Percentiles rank a stretch among this genome's conserved stretches.
Conservation (phyloP, 148 eudicot species). For the Limonium bicolor region DNA sequence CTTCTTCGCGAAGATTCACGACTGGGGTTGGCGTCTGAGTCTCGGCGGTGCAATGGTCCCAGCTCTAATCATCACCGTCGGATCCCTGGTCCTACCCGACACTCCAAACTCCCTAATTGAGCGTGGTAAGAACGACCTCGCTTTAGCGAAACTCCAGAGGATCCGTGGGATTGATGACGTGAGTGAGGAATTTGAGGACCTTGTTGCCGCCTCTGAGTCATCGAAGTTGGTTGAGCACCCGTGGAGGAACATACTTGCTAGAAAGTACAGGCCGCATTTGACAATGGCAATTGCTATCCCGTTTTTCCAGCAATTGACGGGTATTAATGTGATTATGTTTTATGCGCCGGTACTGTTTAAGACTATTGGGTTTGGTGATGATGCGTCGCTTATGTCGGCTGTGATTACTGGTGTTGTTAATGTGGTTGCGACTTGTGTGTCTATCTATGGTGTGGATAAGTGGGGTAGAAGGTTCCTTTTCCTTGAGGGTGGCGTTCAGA, state of each 20-base stretch:
- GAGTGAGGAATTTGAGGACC: slow-evolving; percentile 18
- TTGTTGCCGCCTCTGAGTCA: slow-evolving; percentile 14
- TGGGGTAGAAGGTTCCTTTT: slow-evolving; percentile 12
- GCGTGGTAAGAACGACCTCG: slow-evolving; percentile 16
- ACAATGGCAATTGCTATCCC: slow-evolving; percentile 5
- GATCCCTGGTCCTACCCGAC: slow-evolving; percentile 21
- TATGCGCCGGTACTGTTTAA: slow-evolving; percentile 28
- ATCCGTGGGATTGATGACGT: slow-evolving; percentile 24
- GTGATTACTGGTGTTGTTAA: slow-evolving; percentile 17
- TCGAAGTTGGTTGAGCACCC: slow-evolving; percentile 17
- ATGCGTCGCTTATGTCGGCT: slow-evolving; percentile 17
- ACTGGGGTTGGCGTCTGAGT: slow-evolving; percentile 24
- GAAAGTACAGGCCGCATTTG: slow-evolving; percentile 26
- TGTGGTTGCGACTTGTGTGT: slow-evolving; percentile 6
- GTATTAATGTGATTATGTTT: slow-evolving; percentile 28
- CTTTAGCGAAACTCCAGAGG: slow-evolving; percentile 5
- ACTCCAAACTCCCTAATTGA: slow-evolving; percentile 29
- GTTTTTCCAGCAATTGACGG: slow-evolving; percentile 16
- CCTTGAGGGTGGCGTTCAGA: slow-evolving; percentile 16
- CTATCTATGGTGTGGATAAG: slow-evolving; percentile 8
- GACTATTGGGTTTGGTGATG: slow-evolving; percentile 13
- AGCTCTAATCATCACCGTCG: slow-evolving; percentile 17
- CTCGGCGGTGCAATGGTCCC: slow-evolving; percentile 22
- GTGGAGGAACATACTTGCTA: slow-evolving; percentile 11
- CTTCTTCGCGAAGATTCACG: slow-evolving; percentile 14